Base-by-base conservation (phyloP, 257 asterid genomes). In the Nicotiana sylvestris region DNA sequence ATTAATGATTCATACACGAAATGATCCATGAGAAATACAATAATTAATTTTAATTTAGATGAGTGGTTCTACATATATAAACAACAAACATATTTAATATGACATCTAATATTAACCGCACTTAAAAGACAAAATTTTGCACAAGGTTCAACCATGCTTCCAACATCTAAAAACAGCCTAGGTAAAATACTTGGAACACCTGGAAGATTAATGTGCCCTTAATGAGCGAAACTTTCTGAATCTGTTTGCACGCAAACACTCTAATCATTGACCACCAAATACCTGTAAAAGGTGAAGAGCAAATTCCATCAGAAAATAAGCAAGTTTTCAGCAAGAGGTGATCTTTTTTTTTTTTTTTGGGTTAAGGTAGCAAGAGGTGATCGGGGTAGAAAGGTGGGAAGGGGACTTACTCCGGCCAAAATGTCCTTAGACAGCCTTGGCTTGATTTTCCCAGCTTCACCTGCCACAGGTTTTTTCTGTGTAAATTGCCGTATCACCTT, bases 401-500 rank as follows among this genome's bases (percentile, higher is more conserved):
- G 53, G 74, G 76, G 16, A 84, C 92, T 91, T 85, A 94, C 99
- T 78, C 96, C 92, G 27, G 93, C 90, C 81, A 95, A 86, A 81
- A 94, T 2, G 82, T 91, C 96, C 85, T 69, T 87, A 5, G 99
- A 92, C 78, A 94, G 77, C 62, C 89, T 69, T 78, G 89, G 89
- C 83, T 89, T 88, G 21, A 49, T 85, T 78, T 88, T 91, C 78
- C 86, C 88, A 32, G 85, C 58, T 65, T 88, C 85, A 55, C 79
- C 87, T 32, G 58, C 86, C 72, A 91, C 93, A 32, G 96, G 91
- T 69, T 84, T 89, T 66, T 83, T 90, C 90, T 95, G 98, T n/a
- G 87, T 91, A 83, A 88, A 92, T 64, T 91, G 93, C 32, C 91
- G 89, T 12, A 88, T 83, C 78, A 88, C 87, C 82, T 91, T 93